phyloP scores from a whole-genome alignment of 345 rosid species.

The Camelina hispida region DNA sequence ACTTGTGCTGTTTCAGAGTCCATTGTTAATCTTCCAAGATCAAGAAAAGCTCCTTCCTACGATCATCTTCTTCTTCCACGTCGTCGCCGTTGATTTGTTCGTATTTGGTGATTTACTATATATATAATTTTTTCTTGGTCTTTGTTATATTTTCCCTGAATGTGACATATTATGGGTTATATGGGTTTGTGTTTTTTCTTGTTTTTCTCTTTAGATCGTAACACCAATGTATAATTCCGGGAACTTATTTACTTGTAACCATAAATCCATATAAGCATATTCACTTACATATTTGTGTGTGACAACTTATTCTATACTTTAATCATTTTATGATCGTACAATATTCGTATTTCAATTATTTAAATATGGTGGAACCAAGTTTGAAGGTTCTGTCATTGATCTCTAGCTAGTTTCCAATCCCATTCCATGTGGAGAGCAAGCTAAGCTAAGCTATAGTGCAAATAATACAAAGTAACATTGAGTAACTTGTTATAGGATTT shows the following conservation, averaged over 20 bases:
- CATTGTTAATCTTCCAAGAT: constrained; percentile 63
- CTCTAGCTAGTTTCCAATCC: constrained; percentile 39
- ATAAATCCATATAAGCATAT: constrained; percentile 1
- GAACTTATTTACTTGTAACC: constrained; percentile 13
- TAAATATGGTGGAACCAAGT: constrained; percentile 33
- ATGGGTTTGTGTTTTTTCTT: not conserved
- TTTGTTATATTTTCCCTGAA: constrained; percentile 22
- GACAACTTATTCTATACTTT: not conserved
- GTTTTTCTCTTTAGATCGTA: constrained; percentile 3
- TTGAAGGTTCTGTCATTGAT: constrained; percentile 32
- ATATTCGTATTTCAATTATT: constrained; percentile 25
- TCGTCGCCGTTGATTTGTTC: constrained; percentile 31
- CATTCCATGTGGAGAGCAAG: constrained; percentile 43
- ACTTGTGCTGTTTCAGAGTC: constrained; percentile 75
- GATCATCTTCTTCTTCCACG: constrained; percentile 41
- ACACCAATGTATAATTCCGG: constrained; percentile 6
- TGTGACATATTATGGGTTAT: constrained; percentile 37
- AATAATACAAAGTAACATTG: constrained; percentile 22
- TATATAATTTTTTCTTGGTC: not conserved
- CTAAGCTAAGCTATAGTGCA: constrained; percentile 18
- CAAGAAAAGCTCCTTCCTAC: constrained; percentile 40
- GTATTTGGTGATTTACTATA: not conserved
- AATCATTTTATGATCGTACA: not conserved
- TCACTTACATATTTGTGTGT: not conserved
- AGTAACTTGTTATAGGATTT: constrained; percentile 6